Evolutionary conservation across 108 stramenopile species (phyloP).

Genomic region (Pseudonitzschia multiseries): DNA sequence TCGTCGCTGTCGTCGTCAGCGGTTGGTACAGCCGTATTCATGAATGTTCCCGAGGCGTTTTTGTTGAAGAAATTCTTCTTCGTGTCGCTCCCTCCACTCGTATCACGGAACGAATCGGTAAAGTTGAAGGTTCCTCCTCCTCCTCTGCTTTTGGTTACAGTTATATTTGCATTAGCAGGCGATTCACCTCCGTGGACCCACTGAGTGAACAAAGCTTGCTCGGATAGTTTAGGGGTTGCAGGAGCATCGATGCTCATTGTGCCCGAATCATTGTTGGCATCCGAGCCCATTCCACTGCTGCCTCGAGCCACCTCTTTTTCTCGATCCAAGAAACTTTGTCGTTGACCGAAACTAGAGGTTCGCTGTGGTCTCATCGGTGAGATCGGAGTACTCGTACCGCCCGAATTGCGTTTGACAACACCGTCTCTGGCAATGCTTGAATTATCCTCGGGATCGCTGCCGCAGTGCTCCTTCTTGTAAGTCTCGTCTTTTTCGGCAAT

Average conservation of each 20-base stretch:
- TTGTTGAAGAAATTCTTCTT: background rate
- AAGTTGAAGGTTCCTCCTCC: background rate
- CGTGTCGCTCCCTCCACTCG: background rate
- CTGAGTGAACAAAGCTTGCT: slow-evolving; percentile 41
- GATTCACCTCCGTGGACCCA: slow-evolving; percentile 35
- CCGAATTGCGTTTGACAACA: too few species aligned
- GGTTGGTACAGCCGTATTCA: slow-evolving; percentile 16
- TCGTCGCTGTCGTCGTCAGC: slow-evolving; percentile 47
- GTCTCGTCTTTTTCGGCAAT: background rate
- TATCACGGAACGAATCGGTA: background rate
- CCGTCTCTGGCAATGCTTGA: background rate
- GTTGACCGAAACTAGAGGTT: background rate
- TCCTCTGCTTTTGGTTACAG: background rate
- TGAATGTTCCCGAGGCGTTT: slow-evolving; percentile 25
- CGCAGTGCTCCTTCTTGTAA: background rate
- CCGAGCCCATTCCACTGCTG: background rate
- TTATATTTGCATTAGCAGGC: slow-evolving; percentile 1
- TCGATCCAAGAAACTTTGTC: background rate
- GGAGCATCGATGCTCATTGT: background rate
- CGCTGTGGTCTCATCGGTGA: background rate
- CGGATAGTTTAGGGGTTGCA: slow-evolving; percentile 8
- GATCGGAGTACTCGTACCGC: background rate
- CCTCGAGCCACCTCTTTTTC: slow-evolving; percentile 5
- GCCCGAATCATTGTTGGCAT: background rate
- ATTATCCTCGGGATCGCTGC: slow-evolving; percentile 1